Evolutionary conservation across 495 filamentous ascomycete genomes (phyloP).

Genomic region (Bathelium albidoporum): DNA sequence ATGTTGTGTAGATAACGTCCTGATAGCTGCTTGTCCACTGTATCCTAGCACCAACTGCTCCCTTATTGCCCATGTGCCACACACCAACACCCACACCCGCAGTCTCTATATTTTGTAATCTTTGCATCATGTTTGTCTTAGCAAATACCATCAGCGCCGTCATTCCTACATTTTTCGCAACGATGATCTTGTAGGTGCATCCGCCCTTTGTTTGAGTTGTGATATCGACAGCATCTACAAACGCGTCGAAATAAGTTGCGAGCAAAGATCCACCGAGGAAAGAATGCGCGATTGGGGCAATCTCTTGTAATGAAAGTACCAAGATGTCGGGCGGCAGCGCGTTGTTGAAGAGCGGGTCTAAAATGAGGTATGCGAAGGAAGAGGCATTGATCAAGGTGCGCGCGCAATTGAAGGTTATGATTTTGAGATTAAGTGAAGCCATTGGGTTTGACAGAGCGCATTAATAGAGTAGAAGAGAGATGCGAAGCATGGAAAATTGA

Average conservation of each 20-base stretch:
- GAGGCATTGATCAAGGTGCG: slow-evolving; percentile 51
- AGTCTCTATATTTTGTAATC: slow-evolving; percentile 50
- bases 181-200: slow-evolving; percentile 39
- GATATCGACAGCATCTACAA: slow-evolving; percentile 56
- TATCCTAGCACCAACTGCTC: slow-evolving; percentile 70
- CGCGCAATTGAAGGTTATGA: slow-evolving; percentile 87
- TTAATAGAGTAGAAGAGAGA: no score
- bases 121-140: slow-evolving; percentile 42
- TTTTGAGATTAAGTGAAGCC: slow-evolving; percentile 49
- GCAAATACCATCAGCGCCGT: slow-evolving; percentile 78
- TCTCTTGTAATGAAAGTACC: slow-evolving; percentile 69
- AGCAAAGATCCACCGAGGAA: slow-evolving; percentile 81
- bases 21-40: slow-evolving; percentile 35
- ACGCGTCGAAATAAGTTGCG: slow-evolving; percentile 59
- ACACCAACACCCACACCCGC: slow-evolving; percentile 74
- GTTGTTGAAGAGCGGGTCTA: slow-evolving; percentile 48
- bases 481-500: no score
- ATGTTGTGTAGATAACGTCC: slow-evolving; percentile 56
- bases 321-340: slow-evolving; percentile 29
- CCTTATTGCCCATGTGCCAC: slow-evolving; percentile 88
- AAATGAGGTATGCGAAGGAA: slow-evolving; percentile 59
- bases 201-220: slow-evolving; percentile 36
- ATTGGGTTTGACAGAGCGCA: slow-evolving; percentile 23
- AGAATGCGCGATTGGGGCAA: slow-evolving; percentile 70
- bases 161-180: slow-evolving; percentile 69